Conservation (phyloP, 2,329 filamentous ascomycete genomes). For the Penicillium brevicompactum region DNA sequence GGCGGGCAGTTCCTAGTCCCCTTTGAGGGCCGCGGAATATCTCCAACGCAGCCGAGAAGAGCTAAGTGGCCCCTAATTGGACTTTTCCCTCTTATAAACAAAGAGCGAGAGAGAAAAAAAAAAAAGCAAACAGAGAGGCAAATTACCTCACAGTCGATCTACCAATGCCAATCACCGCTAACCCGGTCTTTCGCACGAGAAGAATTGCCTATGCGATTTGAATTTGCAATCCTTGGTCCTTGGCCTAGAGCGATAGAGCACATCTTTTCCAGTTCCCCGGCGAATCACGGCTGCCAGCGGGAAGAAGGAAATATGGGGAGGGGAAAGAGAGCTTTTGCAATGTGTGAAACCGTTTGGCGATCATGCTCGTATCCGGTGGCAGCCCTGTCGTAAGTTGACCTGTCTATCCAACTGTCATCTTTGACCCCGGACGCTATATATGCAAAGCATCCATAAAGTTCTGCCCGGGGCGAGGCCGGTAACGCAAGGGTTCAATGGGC, state of each 20-base stretch:
- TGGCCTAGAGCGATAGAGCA: background rate
- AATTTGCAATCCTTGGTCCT: conserved; percentile 2
- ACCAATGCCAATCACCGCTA: background rate
- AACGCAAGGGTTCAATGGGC: conserved; percentile 1
- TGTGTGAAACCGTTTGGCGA: conserved; percentile 28
- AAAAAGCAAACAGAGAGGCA: conserved; percentile 1
- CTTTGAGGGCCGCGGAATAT: conserved; percentile 23
- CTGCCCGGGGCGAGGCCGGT: conserved; percentile 3
- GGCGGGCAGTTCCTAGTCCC: conserved; percentile 29
- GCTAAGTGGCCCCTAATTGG: conserved; percentile 7
- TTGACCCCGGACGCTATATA: conserved; percentile 10
- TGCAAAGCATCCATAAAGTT: conserved; percentile 8
- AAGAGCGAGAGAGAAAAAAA: background rate
- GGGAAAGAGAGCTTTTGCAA: conserved; percentile 4
- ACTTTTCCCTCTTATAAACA: background rate
- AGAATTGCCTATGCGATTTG: conserved; percentile 13
- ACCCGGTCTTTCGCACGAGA: background rate
- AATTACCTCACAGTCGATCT: background rate
- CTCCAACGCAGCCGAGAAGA: conserved; percentile 16
- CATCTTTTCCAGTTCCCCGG: conserved; percentile 14
- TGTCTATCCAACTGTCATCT: conserved; percentile 12
- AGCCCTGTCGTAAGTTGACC: conserved; percentile 6
- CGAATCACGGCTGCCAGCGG: conserved; percentile 16
- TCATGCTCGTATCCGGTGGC: conserved; percentile 20
- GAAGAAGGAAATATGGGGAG: conserved; percentile 1